Conservation (phyloP, 331 rosid species). For the Saraca asoca region DNA sequence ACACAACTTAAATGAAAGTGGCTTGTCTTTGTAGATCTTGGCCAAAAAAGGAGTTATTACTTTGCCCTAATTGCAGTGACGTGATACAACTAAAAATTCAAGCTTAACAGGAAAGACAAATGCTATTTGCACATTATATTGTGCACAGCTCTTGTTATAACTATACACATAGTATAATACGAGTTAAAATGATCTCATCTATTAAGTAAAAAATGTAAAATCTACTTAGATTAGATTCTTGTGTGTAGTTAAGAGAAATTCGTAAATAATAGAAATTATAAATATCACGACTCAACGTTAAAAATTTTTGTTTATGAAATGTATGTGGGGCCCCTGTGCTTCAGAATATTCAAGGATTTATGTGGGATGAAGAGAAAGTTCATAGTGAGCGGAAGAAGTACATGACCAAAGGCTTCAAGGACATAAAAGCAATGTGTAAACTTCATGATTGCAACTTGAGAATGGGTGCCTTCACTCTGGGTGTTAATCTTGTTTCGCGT, state of each 20-base stretch:
- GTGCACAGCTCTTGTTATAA: no score
- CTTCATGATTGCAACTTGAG: constrained; percentile 67
- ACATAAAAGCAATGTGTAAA: constrained; percentile 84
- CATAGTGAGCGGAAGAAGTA: constrained; percentile 71
- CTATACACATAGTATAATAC: no score
- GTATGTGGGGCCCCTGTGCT: neutral
- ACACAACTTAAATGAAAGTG: neutral
- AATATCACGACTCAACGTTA: neutral
- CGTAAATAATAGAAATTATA: constrained; percentile 62
- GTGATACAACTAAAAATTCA: no score
- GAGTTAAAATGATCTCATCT: no score
- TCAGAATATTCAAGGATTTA: constrained; percentile 91
- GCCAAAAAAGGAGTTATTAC: constrained; percentile 75
- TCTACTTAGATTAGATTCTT: constrained; percentile 98
- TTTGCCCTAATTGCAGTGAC: constrained; percentile 86
- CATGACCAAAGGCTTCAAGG: constrained; percentile 68
- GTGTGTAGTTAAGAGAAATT: no score
- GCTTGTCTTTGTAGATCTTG: constrained; percentile 55
- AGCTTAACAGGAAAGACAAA: no score
- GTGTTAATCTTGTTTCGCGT: constrained; percentile 86
- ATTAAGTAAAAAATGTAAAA: no score
- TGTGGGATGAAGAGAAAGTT: constrained; percentile 95
- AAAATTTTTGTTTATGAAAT: neutral
- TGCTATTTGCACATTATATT: no score
- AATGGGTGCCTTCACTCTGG: constrained; percentile 93